Conservation (phyloP, 768 basidiomycete genomes). For the Psilocybe subaeruginosa region DNA sequence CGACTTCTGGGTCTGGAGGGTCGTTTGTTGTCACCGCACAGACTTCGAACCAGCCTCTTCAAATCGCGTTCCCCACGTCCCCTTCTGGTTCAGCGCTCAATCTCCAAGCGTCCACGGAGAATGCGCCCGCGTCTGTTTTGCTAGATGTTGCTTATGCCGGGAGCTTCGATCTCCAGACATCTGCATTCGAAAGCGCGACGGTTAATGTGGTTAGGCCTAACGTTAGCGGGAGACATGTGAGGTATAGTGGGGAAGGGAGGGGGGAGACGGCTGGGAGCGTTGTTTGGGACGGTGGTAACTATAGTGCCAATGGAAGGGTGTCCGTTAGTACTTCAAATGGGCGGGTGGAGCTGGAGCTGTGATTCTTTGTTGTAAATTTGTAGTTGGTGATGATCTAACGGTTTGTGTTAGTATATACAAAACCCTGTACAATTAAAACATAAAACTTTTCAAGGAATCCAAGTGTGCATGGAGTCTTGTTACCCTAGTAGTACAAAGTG, state of each 20-base stretch:
- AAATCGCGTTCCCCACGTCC: slow-evolving; percentile 30
- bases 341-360: neutral
- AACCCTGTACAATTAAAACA: too few relatives aligned
- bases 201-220: slow-evolving; percentile 6
- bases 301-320: neutral
- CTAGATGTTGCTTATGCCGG: slow-evolving; percentile 43
- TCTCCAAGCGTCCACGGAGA: slow-evolving; percentile 33
- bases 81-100: slow-evolving; percentile 36
- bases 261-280: neutral
- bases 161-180: slow-evolving; percentile 26
- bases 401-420: too few relatives aligned
- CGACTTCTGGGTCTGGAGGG: slow-evolving; percentile 23
- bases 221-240: slow-evolving; percentile 23
- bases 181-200: slow-evolving; percentile 5
- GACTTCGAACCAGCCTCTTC: slow-evolving; percentile 36
- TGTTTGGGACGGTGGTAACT: neutral
- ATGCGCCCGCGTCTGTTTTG: slow-evolving; percentile 34
- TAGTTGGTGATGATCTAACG: too few relatives aligned
- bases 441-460: too few relatives aligned
- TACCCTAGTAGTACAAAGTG: too few relatives aligned
- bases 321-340: neutral
- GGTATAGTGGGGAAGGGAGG: slow-evolving; percentile 10
- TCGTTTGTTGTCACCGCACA: slow-evolving; percentile 32
- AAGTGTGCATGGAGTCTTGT: too few relatives aligned
- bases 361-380: neutral